Evolutionary conservation across 805 yeast species (phyloP).

Genomic region (Pichia gijzeniarum): DNA sequence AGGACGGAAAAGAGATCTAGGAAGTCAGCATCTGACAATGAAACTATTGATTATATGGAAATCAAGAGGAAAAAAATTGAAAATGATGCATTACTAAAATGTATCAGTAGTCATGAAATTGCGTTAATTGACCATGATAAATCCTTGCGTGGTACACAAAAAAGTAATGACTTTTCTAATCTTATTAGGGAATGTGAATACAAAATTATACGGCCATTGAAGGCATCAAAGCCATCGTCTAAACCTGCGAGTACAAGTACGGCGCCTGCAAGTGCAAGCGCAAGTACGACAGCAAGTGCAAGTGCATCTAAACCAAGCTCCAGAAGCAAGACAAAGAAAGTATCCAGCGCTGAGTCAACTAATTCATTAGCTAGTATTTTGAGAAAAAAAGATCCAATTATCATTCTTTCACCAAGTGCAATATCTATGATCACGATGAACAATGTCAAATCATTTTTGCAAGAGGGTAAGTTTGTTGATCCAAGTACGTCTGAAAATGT

Average conservation of each 20-base stretch:
- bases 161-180: slow-evolving; percentile 60
- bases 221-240: background rate
- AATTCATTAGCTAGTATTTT: slow-evolving; percentile 8
- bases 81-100: slow-evolving; percentile 45
- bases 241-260: slow-evolving; percentile 1
- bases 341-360: background rate
- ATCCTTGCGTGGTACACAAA: slow-evolving; percentile 46
- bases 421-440: slow-evolving; percentile 60
- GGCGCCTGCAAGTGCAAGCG: slow-evolving; percentile 12
- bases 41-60: slow-evolving; percentile 9
- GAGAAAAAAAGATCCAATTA: slow-evolving; percentile 54
- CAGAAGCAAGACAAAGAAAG: too few species aligned
- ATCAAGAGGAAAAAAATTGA: slow-evolving; percentile 25
- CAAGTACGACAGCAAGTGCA: slow-evolving; percentile 2
- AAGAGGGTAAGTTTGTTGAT: slow-evolving; percentile 60
- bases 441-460: slow-evolving; percentile 64
- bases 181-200: slow-evolving; percentile 61
- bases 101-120: slow-evolving; percentile 40
- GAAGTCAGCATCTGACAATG: background rate
- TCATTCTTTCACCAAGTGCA: slow-evolving; percentile 73
- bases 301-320: too few species aligned
- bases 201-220: slow-evolving; percentile 37
- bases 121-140: slow-evolving; percentile 37
- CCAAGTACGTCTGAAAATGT: background rate
- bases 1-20: slow-evolving; percentile 4